phyloP scores from a whole-genome alignment of 805 yeast species.

The Metschnikowia dekortorum region DNA sequence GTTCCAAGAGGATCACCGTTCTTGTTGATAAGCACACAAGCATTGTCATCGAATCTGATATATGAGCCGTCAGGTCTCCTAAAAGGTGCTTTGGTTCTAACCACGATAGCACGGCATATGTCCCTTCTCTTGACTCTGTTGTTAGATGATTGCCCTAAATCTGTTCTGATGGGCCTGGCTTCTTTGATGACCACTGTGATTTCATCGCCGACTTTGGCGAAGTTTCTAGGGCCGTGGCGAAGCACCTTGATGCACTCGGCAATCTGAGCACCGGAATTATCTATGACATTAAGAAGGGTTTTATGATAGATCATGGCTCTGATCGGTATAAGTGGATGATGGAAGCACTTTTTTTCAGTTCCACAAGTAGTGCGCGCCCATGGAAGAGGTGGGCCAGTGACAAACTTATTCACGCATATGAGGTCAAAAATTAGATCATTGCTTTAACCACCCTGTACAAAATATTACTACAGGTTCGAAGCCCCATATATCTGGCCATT shows the following conservation, averaged over 20 bases:
- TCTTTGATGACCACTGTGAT: constrained; percentile 92
- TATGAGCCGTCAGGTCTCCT: constrained; percentile 83
- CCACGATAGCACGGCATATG: constrained; percentile 91
- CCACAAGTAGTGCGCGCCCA: constrained; percentile 3
- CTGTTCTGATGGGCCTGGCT: constrained; percentile 72
- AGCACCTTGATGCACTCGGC: constrained; percentile 96
- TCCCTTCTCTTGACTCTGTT: constrained; percentile 93
- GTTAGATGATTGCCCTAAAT: constrained; percentile 66
- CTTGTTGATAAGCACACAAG: constrained; percentile 91
- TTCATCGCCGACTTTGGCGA: constrained; percentile 85
- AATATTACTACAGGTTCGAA: too few relatives aligned
- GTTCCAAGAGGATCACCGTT: constrained; percentile 93
- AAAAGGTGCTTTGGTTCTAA: constrained; percentile 78
- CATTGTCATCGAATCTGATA: constrained; percentile 90
- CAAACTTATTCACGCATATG: not conserved
- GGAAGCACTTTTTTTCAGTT: not conserved
- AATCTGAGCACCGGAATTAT: constrained; percentile 90
- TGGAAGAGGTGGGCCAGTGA: not conserved
- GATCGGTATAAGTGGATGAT: not conserved
- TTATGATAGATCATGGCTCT: constrained; percentile 77
- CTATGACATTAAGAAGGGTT: constrained; percentile 83
- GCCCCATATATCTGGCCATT: not conserved
- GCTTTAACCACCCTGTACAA: not conserved
- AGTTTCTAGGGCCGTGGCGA: constrained; percentile 79
- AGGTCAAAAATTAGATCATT: not conserved